Base-by-base conservation (phyloP, 768 basidiomycete species). In the Leccinum disarticulatum region DNA sequence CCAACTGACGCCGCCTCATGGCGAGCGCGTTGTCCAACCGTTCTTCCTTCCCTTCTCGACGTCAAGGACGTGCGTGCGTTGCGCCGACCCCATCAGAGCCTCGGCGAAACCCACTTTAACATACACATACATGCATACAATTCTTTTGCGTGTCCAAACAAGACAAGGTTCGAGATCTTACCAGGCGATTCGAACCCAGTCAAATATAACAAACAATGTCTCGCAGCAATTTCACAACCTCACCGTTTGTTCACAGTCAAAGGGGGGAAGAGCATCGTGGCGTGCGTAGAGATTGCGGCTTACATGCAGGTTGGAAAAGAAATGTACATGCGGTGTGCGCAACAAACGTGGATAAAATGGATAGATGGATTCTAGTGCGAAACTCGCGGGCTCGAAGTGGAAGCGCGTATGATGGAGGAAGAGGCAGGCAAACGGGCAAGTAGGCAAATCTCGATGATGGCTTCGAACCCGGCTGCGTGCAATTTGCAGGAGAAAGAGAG, bases 61-160 rank as follows among this genome's bases (percentile, higher is more conserved):
- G 43, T 46, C 43, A 46, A 46, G 43, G 43, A 46, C 5, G 43
- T 46, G 43, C 41, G 41, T 55, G 55, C 56, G 50, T 60, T 25
- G 56, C 17, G 30, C 35, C 57, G 55, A 54, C 59, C 58, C 60
- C 55, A 63, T 69, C 70, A 67, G 49, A 60, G 43, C 61, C 62
- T 65, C 68, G 69, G 69, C 59, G 62, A 64, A 46, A 71, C 62
- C 70, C 69, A 69, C 68, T 47, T 56, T 54, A 19, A 46, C 43
- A 46, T 46, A 19, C n/a, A 19, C n/a, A 43, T 46, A 13, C 43
- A 41, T 41, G 8, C 19, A 46, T 43, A n/a, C 41, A 46, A 19
- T 46, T 17, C 9, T 19, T 46, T 46, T 46, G 43, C n/a, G 43
- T 46, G 19, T 10, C n/a, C n/a, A 46, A 46, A 46, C 43, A 46